phyloP scores from a whole-genome alignment of 176 grass and related monocot genomes.

The Saccharum spontaneum region DNA sequence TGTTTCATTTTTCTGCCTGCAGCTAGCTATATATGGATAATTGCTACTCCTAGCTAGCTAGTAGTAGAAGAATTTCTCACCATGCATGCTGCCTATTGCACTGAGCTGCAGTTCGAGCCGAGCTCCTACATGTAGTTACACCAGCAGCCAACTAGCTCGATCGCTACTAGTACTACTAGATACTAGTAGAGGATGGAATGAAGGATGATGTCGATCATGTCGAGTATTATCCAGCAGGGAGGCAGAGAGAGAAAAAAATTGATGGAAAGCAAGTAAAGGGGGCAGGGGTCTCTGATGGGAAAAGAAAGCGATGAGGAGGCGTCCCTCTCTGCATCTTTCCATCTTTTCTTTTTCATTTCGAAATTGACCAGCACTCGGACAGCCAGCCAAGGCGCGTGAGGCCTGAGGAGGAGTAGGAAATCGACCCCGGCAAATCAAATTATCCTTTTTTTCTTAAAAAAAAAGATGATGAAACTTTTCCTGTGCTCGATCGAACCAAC shows the following conservation, averaged over 20 bases:
- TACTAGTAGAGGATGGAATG: neutral
- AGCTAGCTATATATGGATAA: neutral
- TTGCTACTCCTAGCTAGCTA: neutral
- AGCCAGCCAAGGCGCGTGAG: neutral
- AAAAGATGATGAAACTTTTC: neutral
- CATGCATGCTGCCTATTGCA: neutral
- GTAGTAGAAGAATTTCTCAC: neutral
- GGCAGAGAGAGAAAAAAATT: neutral
- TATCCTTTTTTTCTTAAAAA: neutral
- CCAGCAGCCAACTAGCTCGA: neutral
- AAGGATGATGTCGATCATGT: conserved; percentile 2
- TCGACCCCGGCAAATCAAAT: conserved; percentile 19
- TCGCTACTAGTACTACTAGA: neutral
- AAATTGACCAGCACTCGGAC: conserved; percentile 81
- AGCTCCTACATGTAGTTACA: neutral
- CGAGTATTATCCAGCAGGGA: conserved; percentile 2
- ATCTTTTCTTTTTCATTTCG: conserved; percentile 59
- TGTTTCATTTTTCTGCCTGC: neutral
- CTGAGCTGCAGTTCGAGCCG: neutral
- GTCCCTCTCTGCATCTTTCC: conserved; percentile 60
- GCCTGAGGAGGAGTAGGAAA: neutral
- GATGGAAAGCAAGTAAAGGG: conserved; percentile 1
- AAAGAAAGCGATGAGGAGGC: conserved; percentile 44
- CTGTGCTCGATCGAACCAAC: conserved; percentile 31
- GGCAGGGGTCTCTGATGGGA: neutral